Conservation (phyloP, 2,329 filamentous ascomycete genomes). For the Exophiala sp. region DNA sequence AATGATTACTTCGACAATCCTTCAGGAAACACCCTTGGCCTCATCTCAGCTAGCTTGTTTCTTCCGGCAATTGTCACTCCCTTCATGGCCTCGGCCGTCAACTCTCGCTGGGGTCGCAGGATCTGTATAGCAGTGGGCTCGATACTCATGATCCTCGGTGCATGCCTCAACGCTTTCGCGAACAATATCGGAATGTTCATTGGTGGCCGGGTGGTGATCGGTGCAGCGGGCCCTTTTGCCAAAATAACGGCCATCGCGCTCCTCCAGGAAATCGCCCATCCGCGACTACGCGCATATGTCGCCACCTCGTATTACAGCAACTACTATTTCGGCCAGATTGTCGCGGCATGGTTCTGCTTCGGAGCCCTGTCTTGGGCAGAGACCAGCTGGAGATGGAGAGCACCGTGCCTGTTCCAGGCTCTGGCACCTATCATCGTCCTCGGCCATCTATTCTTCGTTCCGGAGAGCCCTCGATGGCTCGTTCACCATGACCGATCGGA, state of each 20-base stretch:
- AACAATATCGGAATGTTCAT: constrained; percentile 66
- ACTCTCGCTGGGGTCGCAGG: constrained; percentile 61
- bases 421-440: constrained; percentile 56
- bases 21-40: constrained; percentile 46
- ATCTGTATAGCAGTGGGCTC: constrained; percentile 64
- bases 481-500: background rate
- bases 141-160: constrained; percentile 62
- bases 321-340: constrained; percentile 37
- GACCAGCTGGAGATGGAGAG: constrained; percentile 9
- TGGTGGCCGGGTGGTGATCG: constrained; percentile 65
- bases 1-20: constrained; percentile 57
- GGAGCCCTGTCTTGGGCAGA: constrained; percentile 1
- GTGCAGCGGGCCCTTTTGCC: constrained; percentile 64
- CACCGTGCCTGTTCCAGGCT: constrained; percentile 10
- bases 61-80: constrained; percentile 64
- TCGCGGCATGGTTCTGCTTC: constrained; percentile 10
- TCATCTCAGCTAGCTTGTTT: constrained; percentile 66
- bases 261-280: constrained; percentile 63
- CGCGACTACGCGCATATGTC: constrained; percentile 52
- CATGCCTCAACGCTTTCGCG: constrained; percentile 65
- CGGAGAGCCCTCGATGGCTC: constrained; percentile 66
- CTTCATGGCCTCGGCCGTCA: constrained; percentile 63
- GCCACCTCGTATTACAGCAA: constrained; percentile 62
- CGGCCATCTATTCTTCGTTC: constrained; percentile 60
- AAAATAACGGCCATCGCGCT: constrained; percentile 65